These are phyloP conservation scores for Pythium periplocum DNA, from an alignment of 352 stramenopile species.

Conservation along the genomic window DNA sequence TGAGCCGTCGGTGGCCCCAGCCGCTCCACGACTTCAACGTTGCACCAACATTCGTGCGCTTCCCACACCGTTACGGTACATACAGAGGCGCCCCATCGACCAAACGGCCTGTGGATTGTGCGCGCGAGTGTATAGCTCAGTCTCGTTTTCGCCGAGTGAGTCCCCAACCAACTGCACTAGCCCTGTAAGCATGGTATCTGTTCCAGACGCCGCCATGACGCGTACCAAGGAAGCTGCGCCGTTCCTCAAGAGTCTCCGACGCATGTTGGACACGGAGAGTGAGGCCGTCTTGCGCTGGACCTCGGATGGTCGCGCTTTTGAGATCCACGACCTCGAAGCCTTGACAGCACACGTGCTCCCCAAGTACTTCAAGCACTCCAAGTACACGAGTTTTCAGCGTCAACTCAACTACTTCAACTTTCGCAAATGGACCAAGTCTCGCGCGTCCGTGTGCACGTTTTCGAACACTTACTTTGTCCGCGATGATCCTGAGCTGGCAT, in stretches of 20 bases:
- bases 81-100: no score
- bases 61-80: no score
- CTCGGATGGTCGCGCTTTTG: slow-evolving; percentile 23
- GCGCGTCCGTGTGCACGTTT: slow-evolving; percentile 30
- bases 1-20: no score
- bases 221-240: slow-evolving; percentile 48
- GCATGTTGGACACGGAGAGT: slow-evolving; percentile 53
- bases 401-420: slow-evolving; percentile 84
- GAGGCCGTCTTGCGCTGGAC: slow-evolving; percentile 29
- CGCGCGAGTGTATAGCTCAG: no score
- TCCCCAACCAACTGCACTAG: no score
- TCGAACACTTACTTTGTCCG: slow-evolving; percentile 44
- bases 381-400: slow-evolving; percentile 82
- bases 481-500: slow-evolving; percentile 46
- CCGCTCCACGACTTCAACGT: background rate
- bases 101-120: no score
- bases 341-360: slow-evolving; percentile 69
- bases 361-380: slow-evolving; percentile 82
- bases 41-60: background rate
- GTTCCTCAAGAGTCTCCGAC: slow-evolving; percentile 61
- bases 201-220: no score
- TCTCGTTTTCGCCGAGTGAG: no score
- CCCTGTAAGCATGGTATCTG: no score
- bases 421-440: slow-evolving; percentile 31
- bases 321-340: slow-evolving; percentile 30